Evolutionary conservation across 345 rosid genomes (phyloP).

Genomic region (Hibiscus mutabilis): DNA sequence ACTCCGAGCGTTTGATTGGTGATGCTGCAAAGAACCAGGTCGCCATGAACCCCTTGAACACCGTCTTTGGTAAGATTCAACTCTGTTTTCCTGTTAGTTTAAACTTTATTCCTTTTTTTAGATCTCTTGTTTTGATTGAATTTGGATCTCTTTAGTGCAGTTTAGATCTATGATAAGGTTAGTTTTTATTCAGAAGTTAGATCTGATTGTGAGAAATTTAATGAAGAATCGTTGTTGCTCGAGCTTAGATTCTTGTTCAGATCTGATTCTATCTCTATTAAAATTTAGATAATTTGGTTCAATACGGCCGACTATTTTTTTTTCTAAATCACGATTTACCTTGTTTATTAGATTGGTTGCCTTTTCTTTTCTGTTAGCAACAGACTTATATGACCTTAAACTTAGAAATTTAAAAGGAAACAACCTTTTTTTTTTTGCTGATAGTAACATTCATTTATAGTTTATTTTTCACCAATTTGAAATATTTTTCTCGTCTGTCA

Average conservation of each 20-base stretch:
- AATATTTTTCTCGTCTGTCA: no score
- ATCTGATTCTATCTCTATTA: background rate
- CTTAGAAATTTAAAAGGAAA: no score
- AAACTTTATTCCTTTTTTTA: background rate
- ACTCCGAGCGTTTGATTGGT: constrained; percentile 65
- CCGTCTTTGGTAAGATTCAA: constrained; percentile 55
- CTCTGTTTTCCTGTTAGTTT: background rate
- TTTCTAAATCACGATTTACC: background rate
- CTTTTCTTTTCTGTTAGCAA: background rate
- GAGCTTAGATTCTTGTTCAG: background rate
- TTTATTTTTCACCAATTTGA: no score
- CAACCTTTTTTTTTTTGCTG: no score
- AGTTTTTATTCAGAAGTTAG: background rate
- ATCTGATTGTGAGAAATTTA: background rate
- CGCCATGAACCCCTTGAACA: constrained; percentile 69
- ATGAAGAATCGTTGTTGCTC: no score
- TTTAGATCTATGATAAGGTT: background rate
- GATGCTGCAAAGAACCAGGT: constrained; percentile 87
- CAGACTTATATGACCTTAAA: no score
- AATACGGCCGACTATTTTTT: background rate
- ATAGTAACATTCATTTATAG: no score
- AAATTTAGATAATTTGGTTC: no score
- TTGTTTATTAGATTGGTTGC: background rate
- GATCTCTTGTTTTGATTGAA: constrained; percentile 16
- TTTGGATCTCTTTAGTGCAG: background rate